phyloP scores from a whole-genome alignment of 768 basidiomycete species.

The Tylopilus sp. region DNA sequence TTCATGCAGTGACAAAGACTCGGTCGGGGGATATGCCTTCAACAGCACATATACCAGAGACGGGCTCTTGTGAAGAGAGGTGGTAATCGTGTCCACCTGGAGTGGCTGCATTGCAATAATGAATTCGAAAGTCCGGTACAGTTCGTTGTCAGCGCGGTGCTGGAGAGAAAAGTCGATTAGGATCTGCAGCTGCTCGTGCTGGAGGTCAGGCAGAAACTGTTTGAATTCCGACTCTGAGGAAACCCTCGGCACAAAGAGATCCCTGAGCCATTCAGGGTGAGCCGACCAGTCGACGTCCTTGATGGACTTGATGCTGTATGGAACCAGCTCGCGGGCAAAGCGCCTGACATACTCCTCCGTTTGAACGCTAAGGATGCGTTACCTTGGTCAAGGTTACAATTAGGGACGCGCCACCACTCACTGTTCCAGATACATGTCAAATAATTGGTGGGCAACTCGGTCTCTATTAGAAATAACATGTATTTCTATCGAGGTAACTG shows the following conservation, averaged over 20 bases:
- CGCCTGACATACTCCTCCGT: conserved; percentile 47
- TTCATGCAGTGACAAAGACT: conserved; percentile 33
- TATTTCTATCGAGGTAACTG: conserved; percentile 53
- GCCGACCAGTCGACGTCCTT: conserved; percentile 39
- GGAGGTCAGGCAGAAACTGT: conserved; percentile 21
- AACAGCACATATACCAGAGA: conserved; percentile 53
- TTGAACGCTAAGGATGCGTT: conserved; percentile 35
- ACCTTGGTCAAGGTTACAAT: not conserved
- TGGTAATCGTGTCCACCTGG: conserved; percentile 30
- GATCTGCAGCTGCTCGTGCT: conserved; percentile 15
- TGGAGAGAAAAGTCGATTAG: conserved; percentile 29
- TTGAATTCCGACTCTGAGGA: conserved; percentile 16
- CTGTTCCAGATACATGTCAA: conserved; percentile 69
- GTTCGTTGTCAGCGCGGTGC: conserved; percentile 54
- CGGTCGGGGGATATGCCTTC: conserved; percentile 44
- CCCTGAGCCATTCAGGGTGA: conserved; percentile 31
- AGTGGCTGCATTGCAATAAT: conserved; percentile 27
- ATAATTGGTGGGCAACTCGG: conserved; percentile 60
- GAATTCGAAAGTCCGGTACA: conserved; percentile 48
- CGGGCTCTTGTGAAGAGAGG: conserved; percentile 50
- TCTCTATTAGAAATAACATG: conserved; percentile 71
- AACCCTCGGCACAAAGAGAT: conserved; percentile 29
- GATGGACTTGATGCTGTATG: conserved; percentile 42
- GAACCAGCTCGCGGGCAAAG: conserved; percentile 39
- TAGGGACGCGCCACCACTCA: conserved; percentile 44